phyloP scores from a whole-genome alignment of 305 asterid species.

The Nicotiana rustica region DNA sequence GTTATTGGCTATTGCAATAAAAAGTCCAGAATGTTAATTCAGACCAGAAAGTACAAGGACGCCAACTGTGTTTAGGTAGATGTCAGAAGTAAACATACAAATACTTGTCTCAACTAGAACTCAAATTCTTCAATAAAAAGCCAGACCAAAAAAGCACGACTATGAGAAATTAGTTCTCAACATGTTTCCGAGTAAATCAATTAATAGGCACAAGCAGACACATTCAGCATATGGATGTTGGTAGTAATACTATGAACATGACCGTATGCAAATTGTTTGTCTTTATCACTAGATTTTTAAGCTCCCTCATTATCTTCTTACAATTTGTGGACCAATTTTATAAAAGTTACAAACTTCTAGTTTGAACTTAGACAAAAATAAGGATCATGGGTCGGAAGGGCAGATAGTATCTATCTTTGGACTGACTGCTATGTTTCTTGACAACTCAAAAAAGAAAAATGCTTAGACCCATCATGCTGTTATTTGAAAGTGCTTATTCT shows the following conservation, averaged over 20 bases:
- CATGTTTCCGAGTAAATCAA: not conserved
- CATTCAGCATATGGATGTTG: not conserved
- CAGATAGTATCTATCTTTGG: not conserved
- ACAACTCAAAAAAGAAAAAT: not conserved
- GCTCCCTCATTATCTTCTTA: not conserved
- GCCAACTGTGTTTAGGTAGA: constrained; percentile 13
- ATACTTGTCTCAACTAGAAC: not conserved
- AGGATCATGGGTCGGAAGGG: not conserved
- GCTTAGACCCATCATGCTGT: not conserved
- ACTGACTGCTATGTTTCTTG: not conserved
- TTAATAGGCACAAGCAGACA: not conserved
- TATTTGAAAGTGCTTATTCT: not conserved
- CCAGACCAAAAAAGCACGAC: not conserved
- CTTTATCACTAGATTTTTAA: not conserved
- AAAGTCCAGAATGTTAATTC: not conserved
- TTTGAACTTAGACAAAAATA: not conserved
- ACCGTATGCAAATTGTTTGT: not conserved
- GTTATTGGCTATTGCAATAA: constrained; percentile 14
- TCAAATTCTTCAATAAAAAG: not conserved
- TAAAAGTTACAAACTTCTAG: not conserved
- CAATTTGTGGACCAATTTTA: not conserved
- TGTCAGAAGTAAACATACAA: not conserved
- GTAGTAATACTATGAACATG: not conserved
- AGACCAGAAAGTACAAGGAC: constrained; percentile 13
- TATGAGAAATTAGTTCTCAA: not conserved